Conservation (phyloP, 257 asterid species). For the Solanum bulbocastanum region DNA sequence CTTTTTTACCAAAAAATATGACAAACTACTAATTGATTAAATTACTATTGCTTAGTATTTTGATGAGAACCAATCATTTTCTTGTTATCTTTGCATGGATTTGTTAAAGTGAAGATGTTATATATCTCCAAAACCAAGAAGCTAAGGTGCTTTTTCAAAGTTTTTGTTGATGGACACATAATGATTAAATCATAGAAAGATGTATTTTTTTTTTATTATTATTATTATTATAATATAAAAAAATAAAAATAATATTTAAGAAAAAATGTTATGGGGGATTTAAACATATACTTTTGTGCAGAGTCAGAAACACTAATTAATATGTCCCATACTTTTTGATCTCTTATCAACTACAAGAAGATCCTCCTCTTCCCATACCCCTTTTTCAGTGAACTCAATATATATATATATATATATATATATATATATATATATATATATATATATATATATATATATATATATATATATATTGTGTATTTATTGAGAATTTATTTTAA, state of each 20-base stretch:
- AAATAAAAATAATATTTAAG: not conserved
- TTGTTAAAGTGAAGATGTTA: not conserved
- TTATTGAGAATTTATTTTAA: not conserved
- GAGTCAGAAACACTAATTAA: slow-evolving; percentile 5
- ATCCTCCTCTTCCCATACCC: slow-evolving; percentile 1
- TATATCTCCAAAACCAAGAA: slow-evolving; percentile 12
- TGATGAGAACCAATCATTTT: not conserved
- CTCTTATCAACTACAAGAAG: not conserved
- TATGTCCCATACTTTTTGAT: slow-evolving; percentile 13
- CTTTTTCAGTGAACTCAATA: not conserved
- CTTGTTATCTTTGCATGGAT: not conserved
- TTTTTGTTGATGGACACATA: not conserved
- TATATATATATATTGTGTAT: not conserved
- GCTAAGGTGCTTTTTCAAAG: not conserved
- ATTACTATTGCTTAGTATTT: not conserved
- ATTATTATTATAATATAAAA: not conserved
- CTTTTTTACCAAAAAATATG: not conserved
- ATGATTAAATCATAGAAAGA: not conserved
- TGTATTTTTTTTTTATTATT: not conserved
- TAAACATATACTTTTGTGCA: not conserved
- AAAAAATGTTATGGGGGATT: slow-evolving; percentile 6
- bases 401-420: no score
- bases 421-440: no score
- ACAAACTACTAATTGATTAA: not conserved
- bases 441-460: no score